Conservation (phyloP, 2,329 filamentous ascomycete species). For the Alternaria rosae region DNA sequence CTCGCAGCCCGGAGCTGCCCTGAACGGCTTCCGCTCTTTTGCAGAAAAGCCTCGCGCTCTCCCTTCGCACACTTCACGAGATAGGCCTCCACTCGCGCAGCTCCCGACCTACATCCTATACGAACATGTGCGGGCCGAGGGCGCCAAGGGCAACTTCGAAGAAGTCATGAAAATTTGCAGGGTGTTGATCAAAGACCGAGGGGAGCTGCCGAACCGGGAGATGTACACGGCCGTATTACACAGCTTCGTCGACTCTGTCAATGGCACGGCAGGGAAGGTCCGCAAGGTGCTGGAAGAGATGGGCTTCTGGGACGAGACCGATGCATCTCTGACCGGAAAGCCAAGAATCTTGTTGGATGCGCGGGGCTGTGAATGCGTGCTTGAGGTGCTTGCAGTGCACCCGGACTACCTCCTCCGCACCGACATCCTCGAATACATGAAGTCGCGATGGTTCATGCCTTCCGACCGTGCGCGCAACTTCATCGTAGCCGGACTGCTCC, state of each 20-base stretch:
- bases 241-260: slow-evolving; percentile 68
- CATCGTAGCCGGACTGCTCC: slow-evolving; percentile 75
- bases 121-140: slow-evolving; percentile 37
- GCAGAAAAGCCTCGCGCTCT: slow-evolving; percentile 2
- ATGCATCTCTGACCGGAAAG: slow-evolving; percentile 32
- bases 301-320: slow-evolving; percentile 46
- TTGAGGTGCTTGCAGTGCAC: slow-evolving; percentile 80
- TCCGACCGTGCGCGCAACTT: slow-evolving; percentile 69
- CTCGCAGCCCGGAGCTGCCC: slow-evolving; percentile 1
- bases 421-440: slow-evolving; percentile 76
- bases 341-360: slow-evolving; percentile 69
- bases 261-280: slow-evolving; percentile 73
- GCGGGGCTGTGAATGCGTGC: slow-evolving; percentile 72
- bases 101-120: slow-evolving; percentile 41
- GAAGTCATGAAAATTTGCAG: slow-evolving; percentile 58
- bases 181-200: slow-evolving; percentile 65
- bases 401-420: slow-evolving; percentile 82
- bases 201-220: slow-evolving; percentile 62
- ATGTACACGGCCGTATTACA: slow-evolving; percentile 79
- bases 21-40: slow-evolving; percentile 11
- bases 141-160: slow-evolving; percentile 32
- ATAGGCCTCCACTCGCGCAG: slow-evolving; percentile 27
- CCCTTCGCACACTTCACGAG: not conserved
- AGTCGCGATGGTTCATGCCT: slow-evolving; percentile 72
- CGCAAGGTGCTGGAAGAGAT: slow-evolving; percentile 75